Base-by-base conservation (phyloP, 2,329 filamentous ascomycete genomes). In the Pseudogymnoascus sp. region DNA sequence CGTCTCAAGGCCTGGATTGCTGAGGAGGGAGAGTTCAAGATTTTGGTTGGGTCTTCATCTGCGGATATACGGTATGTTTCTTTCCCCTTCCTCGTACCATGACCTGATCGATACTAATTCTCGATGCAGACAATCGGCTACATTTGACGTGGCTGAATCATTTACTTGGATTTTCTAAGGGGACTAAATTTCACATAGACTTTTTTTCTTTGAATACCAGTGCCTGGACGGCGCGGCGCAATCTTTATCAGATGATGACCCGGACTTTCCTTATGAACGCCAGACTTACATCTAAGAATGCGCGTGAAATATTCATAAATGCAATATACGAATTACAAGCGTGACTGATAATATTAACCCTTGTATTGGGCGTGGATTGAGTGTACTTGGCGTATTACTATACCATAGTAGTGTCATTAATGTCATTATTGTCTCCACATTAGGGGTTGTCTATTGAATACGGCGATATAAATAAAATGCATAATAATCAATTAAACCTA, bases 151-250 rank as follows among this genome's bases (percentile, higher is more conserved):
- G 40, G 76, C 81, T 69, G 80, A 87, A 68, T 82, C 83, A 4
- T 88, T 88, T 69, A 85, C 80, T 25, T 88, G 86, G 86, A 76
- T 84, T 6, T 87, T 86, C 66, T 87, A 60, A 40, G 31, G 36
- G 33, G 12, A 12, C 29, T 33, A 33, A 18, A 55, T 55, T 13
- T 55, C 29, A 55, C 29, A 55, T 55, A 55, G 48, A 55, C 33
- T 33, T 55, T 21, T 21, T 55, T 55, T 29, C 7, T 55, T 48
- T 55, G 48, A 55, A 55, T 55, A 59, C 58, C 33, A 59, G 37
- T 8, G 33, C 37, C 33, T 59, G 33, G 58, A 31, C 33, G 27
- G 58, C 58, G 33, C 33, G 27, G 58, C 58, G 33, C 35, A 37
- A 59, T 59, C 58, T 35, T 37, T 59, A 27, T 59, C 58, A 59